phyloP scores from a whole-genome alignment of 2,329 filamentous ascomycete species.

The Ophiocordyceps polyrhachis-furcata region DNA sequence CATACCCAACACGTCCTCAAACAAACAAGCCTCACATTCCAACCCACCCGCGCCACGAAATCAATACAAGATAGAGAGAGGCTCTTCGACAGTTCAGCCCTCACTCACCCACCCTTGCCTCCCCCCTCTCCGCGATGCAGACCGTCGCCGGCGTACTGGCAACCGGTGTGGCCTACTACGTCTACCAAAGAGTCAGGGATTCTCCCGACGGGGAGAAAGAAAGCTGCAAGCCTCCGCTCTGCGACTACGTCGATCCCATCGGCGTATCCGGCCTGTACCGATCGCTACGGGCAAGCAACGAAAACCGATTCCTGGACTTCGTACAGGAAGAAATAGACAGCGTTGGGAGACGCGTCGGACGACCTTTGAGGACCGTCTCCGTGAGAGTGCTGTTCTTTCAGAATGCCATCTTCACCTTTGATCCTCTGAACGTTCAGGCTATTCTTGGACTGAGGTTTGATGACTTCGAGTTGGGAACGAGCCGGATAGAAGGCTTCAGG shows the following conservation, averaged over 20 bases:
- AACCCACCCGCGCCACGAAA: too few relatives aligned
- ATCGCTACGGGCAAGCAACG: conserved; percentile 3
- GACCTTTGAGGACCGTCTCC: conserved; percentile 5
- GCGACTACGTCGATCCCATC: conserved; percentile 3
- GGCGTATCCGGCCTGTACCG: conserved; percentile 3
- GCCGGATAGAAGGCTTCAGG: conserved; percentile 8
- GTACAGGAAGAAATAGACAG: conserved; percentile 1
- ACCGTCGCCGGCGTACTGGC: neutral
- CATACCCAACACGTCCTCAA: too few relatives aligned
- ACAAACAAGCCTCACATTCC: too few relatives aligned
- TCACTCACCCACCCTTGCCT: too few relatives aligned
- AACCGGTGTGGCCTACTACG: neutral
- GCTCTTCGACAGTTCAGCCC: too few relatives aligned
- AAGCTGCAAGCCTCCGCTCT: conserved; percentile 5
- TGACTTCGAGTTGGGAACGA: conserved; percentile 8
- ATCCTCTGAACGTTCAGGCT: conserved; percentile 12
- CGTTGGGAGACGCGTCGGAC: conserved; percentile 2
- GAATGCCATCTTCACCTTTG: conserved; percentile 6
- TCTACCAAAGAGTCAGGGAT: neutral
- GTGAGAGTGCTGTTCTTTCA: conserved; percentile 5
- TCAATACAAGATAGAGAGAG: too few relatives aligned
- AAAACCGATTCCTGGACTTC: conserved; percentile 5
- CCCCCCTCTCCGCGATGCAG: neutral
- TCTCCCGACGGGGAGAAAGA: neutral
- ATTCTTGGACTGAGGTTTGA: conserved; percentile 9